A percentile compares a stretch with the other conserved stretches of the same genome.
Evolutionary conservation across 148 eudicot species (phyloP).

Genomic region (Dianthus caryophyllus): DNA sequence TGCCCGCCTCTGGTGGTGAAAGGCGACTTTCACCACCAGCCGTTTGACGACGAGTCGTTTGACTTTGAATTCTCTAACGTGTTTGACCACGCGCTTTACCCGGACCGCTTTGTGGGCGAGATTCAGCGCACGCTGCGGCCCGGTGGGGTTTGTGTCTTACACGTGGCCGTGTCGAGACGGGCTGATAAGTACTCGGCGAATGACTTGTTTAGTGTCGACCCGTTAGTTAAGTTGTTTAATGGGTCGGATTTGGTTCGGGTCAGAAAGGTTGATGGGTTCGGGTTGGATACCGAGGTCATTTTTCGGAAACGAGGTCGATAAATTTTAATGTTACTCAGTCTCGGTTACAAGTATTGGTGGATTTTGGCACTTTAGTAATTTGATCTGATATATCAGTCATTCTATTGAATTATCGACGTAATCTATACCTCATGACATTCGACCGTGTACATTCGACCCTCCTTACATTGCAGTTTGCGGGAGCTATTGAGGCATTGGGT

Average conservation of each 20-base stretch:
- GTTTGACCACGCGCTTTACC: constrained; percentile 85
- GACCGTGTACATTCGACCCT: too few species aligned
- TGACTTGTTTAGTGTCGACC: constrained; percentile 56
- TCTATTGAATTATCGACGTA: too few species aligned
- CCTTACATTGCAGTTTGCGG: too few species aligned
- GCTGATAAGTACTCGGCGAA: constrained; percentile 91
- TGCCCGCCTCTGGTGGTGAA: constrained; percentile 64
- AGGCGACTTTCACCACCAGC: constrained; percentile 80
- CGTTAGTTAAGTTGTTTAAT: constrained; percentile 49
- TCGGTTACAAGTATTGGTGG: too few species aligned
- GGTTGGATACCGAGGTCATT: constrained; percentile 79
- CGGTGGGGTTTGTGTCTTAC: constrained; percentile 75
- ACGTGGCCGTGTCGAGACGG: constrained; percentile 57
- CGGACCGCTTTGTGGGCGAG: constrained; percentile 58
- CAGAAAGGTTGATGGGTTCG: constrained; percentile 74
- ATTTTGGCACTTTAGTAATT: too few species aligned
- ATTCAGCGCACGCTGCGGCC: constrained; percentile 74
- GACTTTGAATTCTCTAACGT: constrained; percentile 86
- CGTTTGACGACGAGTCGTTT: constrained; percentile 46
- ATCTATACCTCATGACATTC: too few species aligned
- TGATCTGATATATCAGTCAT: too few species aligned
- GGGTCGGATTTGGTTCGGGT: constrained; percentile 50
- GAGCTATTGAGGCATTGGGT: too few species aligned
- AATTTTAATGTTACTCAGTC: not conserved
- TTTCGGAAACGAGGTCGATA: constrained; percentile 34